These are phyloP conservation scores for Hyaloperonospora arabidopsidis DNA, from an alignment of 352 stramenopile genomes.

Conservation along the genomic window DNA sequence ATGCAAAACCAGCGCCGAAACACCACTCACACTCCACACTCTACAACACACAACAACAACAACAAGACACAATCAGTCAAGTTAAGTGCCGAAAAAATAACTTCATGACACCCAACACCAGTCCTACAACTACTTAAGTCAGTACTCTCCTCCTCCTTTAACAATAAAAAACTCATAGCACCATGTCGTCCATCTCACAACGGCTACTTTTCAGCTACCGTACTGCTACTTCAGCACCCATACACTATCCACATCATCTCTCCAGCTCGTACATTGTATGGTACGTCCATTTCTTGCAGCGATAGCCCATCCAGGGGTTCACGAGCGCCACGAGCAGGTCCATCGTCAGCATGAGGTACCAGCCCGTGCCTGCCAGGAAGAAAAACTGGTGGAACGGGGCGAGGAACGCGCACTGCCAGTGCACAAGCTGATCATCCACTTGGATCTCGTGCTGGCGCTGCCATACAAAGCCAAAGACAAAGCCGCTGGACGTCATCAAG, in stretches of 20 bases:
- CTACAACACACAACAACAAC: conserved; percentile 21
- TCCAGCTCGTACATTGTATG: conserved; percentile 50
- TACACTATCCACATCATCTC: no score
- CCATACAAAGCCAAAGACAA: conserved; percentile 42
- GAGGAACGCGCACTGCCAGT: conserved; percentile 44
- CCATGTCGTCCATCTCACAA: no score
- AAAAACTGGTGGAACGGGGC: conserved; percentile 78
- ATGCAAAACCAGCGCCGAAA: conserved; percentile 53
- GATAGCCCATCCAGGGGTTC: conserved; percentile 85
- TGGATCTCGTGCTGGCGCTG: conserved; percentile 9
- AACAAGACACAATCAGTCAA: background rate
- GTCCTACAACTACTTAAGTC: no score
- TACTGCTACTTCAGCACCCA: no score
- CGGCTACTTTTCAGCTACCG: no score
- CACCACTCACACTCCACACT: conserved; percentile 63
- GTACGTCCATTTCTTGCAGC: conserved; percentile 79
- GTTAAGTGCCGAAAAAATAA: no score
- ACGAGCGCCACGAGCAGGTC: conserved; percentile 81
- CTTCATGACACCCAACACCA: no score
- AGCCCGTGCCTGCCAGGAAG: conserved; percentile 49
- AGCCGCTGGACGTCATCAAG: conserved; percentile 50
- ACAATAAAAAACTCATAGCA: no score
- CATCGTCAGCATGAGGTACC: conserved; percentile 81
- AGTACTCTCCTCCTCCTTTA: no score
- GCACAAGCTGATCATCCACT: conserved; percentile 7